These are phyloP conservation scores for Beauveria pseudobassiana DNA, from an alignment of 2,329 filamentous ascomycete genomes.

Conservation along the genomic window DNA sequence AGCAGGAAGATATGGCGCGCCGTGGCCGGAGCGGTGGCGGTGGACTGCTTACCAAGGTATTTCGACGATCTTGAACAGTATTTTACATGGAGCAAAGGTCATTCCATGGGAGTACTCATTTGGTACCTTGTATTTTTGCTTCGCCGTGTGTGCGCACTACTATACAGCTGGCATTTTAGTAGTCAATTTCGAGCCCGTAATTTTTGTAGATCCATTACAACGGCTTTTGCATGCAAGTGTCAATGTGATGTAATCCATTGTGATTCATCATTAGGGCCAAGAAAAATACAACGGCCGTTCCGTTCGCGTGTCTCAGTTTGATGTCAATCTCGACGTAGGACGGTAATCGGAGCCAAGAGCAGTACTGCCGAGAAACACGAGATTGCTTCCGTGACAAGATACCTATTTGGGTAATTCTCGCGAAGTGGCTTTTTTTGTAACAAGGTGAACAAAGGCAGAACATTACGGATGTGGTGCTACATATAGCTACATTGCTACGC, in stretches of 20 bases:
- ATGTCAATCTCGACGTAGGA: background rate
- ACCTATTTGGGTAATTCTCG: conserved; percentile 7
- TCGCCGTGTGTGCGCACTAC: background rate
- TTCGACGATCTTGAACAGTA: conserved; percentile 18
- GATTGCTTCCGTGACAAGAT: background rate
- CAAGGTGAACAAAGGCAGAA: background rate
- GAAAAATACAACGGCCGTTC: background rate
- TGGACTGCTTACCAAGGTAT: conserved; percentile 30
- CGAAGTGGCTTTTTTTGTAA: background rate
- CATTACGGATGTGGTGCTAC: background rate
- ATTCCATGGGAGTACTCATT: background rate
- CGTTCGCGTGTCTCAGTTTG: background rate
- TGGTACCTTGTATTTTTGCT: background rate
- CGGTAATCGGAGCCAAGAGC: background rate
- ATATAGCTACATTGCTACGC: no score
- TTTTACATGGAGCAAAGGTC: background rate
- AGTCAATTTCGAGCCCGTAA: background rate
- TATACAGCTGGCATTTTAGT: background rate
- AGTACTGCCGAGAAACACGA: background rate
- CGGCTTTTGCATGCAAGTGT: no score
- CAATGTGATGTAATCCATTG: background rate
- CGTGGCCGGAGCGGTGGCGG: conserved; percentile 21
- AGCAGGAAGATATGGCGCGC: conserved; percentile 13
- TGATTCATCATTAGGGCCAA: background rate
- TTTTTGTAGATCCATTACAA: background rate